Percentiles rank a stretch among this genome's conserved stretches.
Evolutionary conservation across 2,329 filamentous ascomycete genomes (phyloP).

Genomic region (Fragosphaeria purpurea): DNA sequence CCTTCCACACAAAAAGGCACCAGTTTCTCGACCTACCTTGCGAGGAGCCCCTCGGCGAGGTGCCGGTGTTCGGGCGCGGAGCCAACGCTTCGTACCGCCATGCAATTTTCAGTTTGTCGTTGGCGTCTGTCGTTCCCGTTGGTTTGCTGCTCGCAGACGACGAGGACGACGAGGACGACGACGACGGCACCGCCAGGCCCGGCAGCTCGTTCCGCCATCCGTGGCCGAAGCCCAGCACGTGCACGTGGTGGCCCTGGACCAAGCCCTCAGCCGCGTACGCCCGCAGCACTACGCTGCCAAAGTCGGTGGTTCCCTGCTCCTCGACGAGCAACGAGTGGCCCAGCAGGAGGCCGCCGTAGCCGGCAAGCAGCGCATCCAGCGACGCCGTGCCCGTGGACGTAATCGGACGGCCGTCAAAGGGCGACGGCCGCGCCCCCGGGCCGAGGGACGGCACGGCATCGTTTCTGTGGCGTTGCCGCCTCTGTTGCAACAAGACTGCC

Average conservation of each 20-base stretch:
- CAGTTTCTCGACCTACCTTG: background rate
- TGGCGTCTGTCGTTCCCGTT: conserved; percentile 29
- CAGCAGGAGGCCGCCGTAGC: conserved; percentile 74
- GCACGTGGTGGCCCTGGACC: conserved; percentile 79
- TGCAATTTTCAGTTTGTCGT: conserved; percentile 93
- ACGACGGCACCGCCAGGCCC: conserved; percentile 43
- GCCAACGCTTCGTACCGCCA: conserved; percentile 87
- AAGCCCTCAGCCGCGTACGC: conserved; percentile 93
- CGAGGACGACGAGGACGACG: conserved; percentile 22
- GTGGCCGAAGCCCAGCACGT: conserved; percentile 71
- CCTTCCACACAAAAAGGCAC: too few species aligned
- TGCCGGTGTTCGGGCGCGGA: background rate
- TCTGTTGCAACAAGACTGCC: conserved; percentile 2
- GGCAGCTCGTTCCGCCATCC: conserved; percentile 78
- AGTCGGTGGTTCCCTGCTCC: conserved; percentile 90
- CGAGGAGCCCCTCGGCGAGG: background rate
- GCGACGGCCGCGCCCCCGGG: conserved; percentile 64
- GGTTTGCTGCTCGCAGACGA: conserved; percentile 27
- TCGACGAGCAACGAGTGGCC: conserved; percentile 74
- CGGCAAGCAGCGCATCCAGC: conserved; percentile 73
- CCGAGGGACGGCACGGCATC: conserved; percentile 19
- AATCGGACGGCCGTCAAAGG: conserved; percentile 74
- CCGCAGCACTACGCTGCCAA: conserved; percentile 69
- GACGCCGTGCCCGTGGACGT: conserved; percentile 87
- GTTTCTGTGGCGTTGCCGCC: background rate